Conservation (phyloP, 257 asterid species). For the Nicotiana undulata region DNA sequence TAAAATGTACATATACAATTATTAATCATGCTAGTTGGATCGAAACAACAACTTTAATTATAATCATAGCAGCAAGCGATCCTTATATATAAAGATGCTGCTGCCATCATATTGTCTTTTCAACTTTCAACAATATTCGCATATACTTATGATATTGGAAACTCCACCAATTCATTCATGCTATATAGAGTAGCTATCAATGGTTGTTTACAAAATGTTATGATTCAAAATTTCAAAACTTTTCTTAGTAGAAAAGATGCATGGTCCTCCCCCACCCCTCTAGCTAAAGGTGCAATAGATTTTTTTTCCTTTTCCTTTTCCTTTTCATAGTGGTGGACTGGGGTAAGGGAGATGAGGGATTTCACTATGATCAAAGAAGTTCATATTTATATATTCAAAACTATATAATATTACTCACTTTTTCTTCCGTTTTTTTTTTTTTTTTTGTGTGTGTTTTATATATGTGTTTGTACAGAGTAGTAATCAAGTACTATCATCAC, state of each 20-base stretch:
- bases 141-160: neutral
- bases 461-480: conserved; percentile 12
- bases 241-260: neutral
- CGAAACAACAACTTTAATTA: neutral
- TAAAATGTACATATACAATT: too few species aligned
- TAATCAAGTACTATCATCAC: conserved; percentile 25
- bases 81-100: neutral
- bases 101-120: neutral
- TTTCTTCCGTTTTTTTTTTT: neutral
- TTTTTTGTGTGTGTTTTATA: neutral
- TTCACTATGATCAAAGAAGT: neutral
- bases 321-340: neutral
- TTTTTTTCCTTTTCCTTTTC: neutral
- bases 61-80: conserved; percentile 3
- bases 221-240: neutral
- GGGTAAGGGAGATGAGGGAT: neutral
- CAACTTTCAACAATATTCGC: neutral
- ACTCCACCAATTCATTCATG: neutral
- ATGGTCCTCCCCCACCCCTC: neutral
- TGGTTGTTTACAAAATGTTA: neutral
- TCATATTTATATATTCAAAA: neutral
- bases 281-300: neutral
- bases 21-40: neutral
- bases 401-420: neutral
- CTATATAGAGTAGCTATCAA: neutral